These are phyloP conservation scores for Hypoxylon trugodes DNA, from an alignment of 495 filamentous ascomycete genomes.

Conservation along the genomic window DNA sequence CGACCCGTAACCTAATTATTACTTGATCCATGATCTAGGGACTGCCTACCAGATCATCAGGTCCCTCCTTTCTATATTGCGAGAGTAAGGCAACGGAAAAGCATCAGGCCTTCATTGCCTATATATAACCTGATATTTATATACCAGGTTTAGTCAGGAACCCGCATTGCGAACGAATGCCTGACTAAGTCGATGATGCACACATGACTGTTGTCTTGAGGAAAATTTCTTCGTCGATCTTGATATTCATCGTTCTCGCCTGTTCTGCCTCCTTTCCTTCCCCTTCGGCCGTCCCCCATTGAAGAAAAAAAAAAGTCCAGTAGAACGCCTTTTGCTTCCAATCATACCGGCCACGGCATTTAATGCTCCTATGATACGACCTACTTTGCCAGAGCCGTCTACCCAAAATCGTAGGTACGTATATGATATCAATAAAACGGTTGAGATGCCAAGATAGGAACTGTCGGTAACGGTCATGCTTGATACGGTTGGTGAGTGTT, in stretches of 20 bases:
- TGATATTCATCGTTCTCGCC: conserved; percentile 32
- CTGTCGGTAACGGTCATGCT: conserved; percentile 2
- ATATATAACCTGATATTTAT: conserved; percentile 22
- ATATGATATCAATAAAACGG: conserved; percentile 25
- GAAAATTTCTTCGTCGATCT: conserved; percentile 31
- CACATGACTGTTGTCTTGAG: conserved; percentile 20
- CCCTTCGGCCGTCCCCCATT: not conserved
- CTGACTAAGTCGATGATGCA: conserved; percentile 19
- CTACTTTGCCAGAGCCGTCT: conserved; percentile 20
- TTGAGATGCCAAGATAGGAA: conserved; percentile 8
- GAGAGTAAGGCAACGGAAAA: conserved; percentile 8
- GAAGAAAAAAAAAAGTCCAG: conserved; percentile 19
- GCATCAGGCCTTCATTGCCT: conserved; percentile 18
- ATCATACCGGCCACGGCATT: conserved; percentile 12
- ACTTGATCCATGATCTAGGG: conserved; percentile 25
- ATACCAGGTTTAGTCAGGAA: conserved; percentile 2
- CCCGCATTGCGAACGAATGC: conserved; percentile 7
- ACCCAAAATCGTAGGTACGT: conserved; percentile 34
- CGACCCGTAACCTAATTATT: conserved; percentile 25
- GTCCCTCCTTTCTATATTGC: conserved; percentile 17
- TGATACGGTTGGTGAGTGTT: conserved; percentile 32
- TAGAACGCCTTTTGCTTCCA: conserved; percentile 33
- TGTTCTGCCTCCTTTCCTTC: conserved; percentile 14
- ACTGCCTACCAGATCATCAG: conserved; percentile 11
- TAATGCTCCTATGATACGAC: conserved; percentile 14